Conservation (phyloP, 805 yeast species). For the Alloascoidea africana region DNA sequence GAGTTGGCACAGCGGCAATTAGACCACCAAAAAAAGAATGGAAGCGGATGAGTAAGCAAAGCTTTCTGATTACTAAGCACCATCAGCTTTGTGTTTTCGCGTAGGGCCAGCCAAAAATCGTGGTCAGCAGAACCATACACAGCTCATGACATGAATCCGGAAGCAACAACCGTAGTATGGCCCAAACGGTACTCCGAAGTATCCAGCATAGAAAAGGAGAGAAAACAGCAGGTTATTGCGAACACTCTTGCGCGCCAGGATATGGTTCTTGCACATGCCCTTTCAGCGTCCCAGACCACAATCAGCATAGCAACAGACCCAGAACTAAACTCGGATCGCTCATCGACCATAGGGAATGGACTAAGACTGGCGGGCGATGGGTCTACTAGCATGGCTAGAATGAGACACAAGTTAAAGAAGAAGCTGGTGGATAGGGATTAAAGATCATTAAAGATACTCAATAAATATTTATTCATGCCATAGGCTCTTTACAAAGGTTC, state of each 20-base stretch:
- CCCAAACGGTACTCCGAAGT: neutral
- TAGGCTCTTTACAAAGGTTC: slow-evolving; percentile 28
- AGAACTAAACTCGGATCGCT: no score
- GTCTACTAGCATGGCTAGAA: slow-evolving; percentile 1
- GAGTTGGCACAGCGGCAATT: no score
- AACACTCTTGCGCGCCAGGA: neutral
- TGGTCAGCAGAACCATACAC: no score
- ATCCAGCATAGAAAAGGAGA: neutral
- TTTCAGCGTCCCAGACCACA: no score
- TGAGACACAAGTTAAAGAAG: neutral
- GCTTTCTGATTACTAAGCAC: no score
- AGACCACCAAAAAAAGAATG: no score
- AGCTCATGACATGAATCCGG: neutral
- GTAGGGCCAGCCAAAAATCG: no score
- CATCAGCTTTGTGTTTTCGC: no score
- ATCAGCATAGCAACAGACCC: no score
- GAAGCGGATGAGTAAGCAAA: no score
- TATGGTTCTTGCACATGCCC: neutral
- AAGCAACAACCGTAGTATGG: neutral
- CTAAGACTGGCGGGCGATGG: neutral
- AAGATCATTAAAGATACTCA: neutral
- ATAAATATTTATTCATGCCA: slow-evolving; percentile 13
- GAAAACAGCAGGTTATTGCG: neutral
- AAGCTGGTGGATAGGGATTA: neutral
- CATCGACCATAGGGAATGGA: neutral